phyloP scores from a whole-genome alignment of 2,329 filamentous ascomycete species.

The Trichoderma asperellum region DNA sequence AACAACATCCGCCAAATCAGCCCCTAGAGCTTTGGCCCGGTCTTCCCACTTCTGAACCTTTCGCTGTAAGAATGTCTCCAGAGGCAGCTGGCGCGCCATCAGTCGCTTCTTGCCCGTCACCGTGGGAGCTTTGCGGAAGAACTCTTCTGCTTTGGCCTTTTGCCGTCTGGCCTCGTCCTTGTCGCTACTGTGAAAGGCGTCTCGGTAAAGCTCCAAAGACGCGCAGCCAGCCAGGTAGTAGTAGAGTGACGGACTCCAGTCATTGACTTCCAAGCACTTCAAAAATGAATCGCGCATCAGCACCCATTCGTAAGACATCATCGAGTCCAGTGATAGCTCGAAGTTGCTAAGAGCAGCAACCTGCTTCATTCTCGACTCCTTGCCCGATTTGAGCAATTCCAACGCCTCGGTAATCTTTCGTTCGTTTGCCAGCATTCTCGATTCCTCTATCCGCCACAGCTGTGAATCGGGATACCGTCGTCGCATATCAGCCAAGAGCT shows the following conservation, averaged over 20 bases:
- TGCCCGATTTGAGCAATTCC: conserved; percentile 61
- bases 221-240: conserved; percentile 83
- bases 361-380: conserved; percentile 79
- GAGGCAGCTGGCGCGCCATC: conserved; percentile 85
- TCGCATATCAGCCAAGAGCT: conserved; percentile 74
- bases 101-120: conserved; percentile 85
- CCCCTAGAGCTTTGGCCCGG: conserved; percentile 66
- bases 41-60: conserved; percentile 90
- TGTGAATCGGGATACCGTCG: conserved; percentile 77
- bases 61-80: conserved; percentile 81
- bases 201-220: conserved; percentile 80
- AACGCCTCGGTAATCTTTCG: conserved; percentile 70
- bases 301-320: conserved; percentile 79
- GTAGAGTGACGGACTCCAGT: conserved; percentile 89
- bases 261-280: conserved; percentile 76
- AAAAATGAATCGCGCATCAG: conserved; percentile 76
- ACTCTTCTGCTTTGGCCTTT: conserved; percentile 68
- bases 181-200: conserved; percentile 48
- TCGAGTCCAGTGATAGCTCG: conserved; percentile 75
- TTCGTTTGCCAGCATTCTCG: conserved; percentile 71
- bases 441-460: conserved; percentile 88
- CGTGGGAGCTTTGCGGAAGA: conserved; percentile 71
- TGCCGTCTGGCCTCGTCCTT: conserved; percentile 55
- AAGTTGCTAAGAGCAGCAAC: conserved; percentile 84
- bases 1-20: conserved; percentile 77